Evolutionary conservation across 495 filamentous ascomycete genomes (phyloP).

Genomic region (Geoglossum glabrum): DNA sequence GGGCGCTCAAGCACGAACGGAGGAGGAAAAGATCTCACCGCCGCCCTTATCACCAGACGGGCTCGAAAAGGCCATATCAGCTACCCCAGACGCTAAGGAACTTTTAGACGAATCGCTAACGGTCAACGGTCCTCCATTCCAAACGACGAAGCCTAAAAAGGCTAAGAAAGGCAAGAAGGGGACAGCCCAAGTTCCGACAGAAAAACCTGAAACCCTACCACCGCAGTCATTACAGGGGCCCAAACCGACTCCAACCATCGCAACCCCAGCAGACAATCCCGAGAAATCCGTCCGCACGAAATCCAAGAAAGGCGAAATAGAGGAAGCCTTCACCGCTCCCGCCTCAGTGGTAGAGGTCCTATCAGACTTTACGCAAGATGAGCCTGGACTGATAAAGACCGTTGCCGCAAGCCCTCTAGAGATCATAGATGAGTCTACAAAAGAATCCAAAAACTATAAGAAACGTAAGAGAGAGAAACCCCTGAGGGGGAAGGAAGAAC

Average conservation of each 20-base stretch:
- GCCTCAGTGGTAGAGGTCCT: too few relatives aligned
- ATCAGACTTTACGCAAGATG: background rate
- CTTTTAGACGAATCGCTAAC: background rate
- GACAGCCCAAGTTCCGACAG: background rate
- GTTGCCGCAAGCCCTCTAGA: background rate
- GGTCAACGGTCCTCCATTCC: background rate
- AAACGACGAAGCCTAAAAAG: background rate
- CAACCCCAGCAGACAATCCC: too few relatives aligned
- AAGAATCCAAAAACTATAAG: background rate
- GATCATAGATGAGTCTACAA: background rate
- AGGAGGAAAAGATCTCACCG: background rate
- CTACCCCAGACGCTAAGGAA: too few relatives aligned
- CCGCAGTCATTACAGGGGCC: too few relatives aligned
- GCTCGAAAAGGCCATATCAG: background rate
- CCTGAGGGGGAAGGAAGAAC: background rate
- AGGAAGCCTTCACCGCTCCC: too few relatives aligned
- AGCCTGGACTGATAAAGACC: background rate
- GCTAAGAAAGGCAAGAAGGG: background rate
- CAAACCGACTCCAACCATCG: too few relatives aligned
- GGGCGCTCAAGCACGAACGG: background rate
- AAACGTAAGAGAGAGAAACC: background rate
- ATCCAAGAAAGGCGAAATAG: too few relatives aligned
- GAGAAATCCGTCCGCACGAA: too few relatives aligned
- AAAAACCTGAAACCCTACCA: too few relatives aligned
- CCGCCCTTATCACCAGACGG: background rate